phyloP scores from a whole-genome alignment of 441 rosid genomes.

The Populus hybrid region DNA sequence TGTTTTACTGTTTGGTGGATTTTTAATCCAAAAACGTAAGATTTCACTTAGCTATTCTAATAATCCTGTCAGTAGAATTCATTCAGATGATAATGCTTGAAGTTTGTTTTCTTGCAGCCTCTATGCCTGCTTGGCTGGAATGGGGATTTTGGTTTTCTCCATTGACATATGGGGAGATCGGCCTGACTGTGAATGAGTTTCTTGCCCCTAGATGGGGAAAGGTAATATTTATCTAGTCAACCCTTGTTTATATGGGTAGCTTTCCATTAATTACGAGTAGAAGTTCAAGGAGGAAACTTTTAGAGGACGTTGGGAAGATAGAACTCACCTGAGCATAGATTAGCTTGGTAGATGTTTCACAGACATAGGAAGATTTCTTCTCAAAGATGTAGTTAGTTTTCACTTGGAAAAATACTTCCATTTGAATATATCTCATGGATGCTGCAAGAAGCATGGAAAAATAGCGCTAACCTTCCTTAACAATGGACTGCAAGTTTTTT shows the following conservation, averaged over 20 bases:
- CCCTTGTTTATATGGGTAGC: neutral
- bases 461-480: neutral
- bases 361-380: too few species aligned
- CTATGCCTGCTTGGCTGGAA: constrained; percentile 56
- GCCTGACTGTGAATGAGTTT: constrained; percentile 58
- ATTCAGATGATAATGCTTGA: neutral
- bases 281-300: neutral
- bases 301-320: neutral
- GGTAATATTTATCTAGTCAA: constrained; percentile 23
- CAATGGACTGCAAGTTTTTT: neutral
- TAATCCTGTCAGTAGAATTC: neutral
- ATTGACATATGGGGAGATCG: constrained; percentile 67
- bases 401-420: neutral
- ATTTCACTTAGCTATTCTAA: neutral
- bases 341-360: neutral
- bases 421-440: neutral
- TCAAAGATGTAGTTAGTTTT: too few species aligned
- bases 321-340: neutral
- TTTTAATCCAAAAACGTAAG: constrained; percentile 39
- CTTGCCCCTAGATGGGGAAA: constrained; percentile 61
- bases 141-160: constrained; percentile 83
- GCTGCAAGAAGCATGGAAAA: neutral
- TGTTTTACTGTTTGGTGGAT: constrained; percentile 38
- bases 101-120: constrained; percentile 31
- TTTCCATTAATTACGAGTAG: neutral